These are phyloP conservation scores for Petunia axillaris DNA, from an alignment of 257 asterid species.

Conservation along the genomic window DNA sequence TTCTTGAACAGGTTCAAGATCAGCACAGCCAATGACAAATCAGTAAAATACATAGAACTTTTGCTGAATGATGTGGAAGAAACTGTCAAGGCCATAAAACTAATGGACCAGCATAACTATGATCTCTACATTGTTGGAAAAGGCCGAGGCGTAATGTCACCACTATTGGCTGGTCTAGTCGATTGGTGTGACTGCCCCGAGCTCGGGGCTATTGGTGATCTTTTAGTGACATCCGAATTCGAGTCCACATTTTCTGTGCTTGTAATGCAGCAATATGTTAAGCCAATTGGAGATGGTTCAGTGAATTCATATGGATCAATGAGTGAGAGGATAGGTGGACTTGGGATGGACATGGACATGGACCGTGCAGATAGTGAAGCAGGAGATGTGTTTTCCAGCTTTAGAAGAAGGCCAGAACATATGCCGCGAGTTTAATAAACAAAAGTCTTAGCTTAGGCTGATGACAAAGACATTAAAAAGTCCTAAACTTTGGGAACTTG, in stretches of 20 bases:
- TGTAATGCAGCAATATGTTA: constrained; percentile 71
- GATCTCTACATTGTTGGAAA: constrained; percentile 88
- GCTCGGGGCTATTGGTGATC: constrained; percentile 91
- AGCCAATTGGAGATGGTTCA: constrained; percentile 40
- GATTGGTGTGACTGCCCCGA: constrained; percentile 99
- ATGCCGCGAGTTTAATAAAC: background rate
- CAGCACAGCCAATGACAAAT: constrained; percentile 41
- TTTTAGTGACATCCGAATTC: constrained; percentile 78
- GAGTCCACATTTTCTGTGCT: constrained; percentile 67
- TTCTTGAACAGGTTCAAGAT: constrained; percentile 57
- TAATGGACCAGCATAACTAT: constrained; percentile 59
- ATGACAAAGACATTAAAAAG: background rate
- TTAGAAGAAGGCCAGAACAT: constrained; percentile 41
- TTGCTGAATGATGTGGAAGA: constrained; percentile 79
- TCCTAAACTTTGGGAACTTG: background rate
- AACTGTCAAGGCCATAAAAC: constrained; percentile 65
- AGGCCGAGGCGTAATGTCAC: constrained; percentile 64
- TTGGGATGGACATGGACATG: constrained; percentile 42
- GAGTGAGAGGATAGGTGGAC: constrained; percentile 29
- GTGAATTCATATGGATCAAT: constrained; percentile 42
- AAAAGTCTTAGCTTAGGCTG: background rate
- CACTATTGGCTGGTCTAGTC: constrained; percentile 69
- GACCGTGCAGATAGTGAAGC: constrained; percentile 51
- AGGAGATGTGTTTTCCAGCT: constrained; percentile 51
- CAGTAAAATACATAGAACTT: constrained; percentile 52